phyloP scores from a whole-genome alignment of 768 basidiomycete species.

The Mycena olivaceomarginata region DNA sequence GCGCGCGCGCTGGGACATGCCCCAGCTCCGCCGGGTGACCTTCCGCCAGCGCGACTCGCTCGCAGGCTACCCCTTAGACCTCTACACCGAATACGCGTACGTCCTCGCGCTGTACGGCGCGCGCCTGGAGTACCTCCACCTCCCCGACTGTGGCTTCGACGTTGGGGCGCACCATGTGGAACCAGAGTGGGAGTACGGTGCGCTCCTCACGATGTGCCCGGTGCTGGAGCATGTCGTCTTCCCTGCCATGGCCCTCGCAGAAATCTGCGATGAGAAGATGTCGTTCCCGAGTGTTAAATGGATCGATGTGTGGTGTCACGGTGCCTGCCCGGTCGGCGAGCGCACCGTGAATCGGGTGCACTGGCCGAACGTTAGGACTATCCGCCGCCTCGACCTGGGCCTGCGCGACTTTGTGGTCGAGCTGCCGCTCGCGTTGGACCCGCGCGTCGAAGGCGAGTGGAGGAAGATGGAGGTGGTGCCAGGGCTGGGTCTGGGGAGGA shows the following conservation, averaged over 20 bases:
- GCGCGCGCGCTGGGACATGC: neutral
- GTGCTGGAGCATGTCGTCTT: constrained; percentile 15
- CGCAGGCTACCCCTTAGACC: too few relatives aligned
- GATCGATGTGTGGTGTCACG: constrained; percentile 6
- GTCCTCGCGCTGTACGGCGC: neutral
- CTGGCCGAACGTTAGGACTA: neutral
- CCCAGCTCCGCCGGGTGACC: constrained; percentile 1
- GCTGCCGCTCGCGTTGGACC: neutral
- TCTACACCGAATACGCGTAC: neutral
- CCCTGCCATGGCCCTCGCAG: neutral
- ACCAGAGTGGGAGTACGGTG: neutral
- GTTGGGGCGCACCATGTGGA: neutral
- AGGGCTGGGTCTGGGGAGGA: neutral
- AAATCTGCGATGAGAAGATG: neutral
- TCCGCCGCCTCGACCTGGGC: neutral
- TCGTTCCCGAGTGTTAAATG: neutral
- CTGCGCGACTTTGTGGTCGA: neutral
- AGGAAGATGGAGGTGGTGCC: neutral
- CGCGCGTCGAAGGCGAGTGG: neutral
- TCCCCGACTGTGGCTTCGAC: neutral
- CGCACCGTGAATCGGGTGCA: neutral
- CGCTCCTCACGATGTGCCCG: constrained; percentile 13
- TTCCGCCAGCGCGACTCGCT: neutral
- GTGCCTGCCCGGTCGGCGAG: neutral
- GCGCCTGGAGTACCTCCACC: neutral